Conservation (phyloP, 1,284 basidiomycete species). For the Pterulicium gracile region DNA sequence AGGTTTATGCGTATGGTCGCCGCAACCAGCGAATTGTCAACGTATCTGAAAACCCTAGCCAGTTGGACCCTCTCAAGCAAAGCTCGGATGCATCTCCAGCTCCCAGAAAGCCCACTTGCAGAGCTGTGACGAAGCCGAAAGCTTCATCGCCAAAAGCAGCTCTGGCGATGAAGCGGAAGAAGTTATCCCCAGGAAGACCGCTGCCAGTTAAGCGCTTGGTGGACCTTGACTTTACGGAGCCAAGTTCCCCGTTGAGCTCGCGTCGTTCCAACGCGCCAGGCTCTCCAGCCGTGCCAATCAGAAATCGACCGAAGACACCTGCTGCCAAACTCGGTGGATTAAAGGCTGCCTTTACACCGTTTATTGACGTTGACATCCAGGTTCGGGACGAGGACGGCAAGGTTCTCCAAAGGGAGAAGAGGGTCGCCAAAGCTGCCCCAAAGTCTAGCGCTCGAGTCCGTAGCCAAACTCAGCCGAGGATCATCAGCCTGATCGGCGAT, state of each 20-base stretch:
- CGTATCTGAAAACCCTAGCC: conserved; percentile 23
- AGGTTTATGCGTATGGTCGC: conserved; percentile 59
- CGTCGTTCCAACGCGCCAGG: conserved; percentile 29
- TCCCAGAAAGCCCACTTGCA: conserved; percentile 19
- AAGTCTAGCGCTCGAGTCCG: conserved; percentile 13
- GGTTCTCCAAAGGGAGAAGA: conserved; percentile 40
- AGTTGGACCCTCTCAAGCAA: conserved; percentile 8
- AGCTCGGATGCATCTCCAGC: conserved; percentile 5
- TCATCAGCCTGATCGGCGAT: background rate
- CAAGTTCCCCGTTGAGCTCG: conserved; percentile 31
- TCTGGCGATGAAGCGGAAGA: conserved; percentile 27
- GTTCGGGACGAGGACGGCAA: conserved; percentile 49
- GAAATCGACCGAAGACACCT: conserved; percentile 14
- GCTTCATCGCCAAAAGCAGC: conserved; percentile 24
- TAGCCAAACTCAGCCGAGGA: background rate
- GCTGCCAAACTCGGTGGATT: conserved; percentile 22
- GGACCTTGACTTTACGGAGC: conserved; percentile 15
- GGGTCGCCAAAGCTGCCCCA: conserved; percentile 29
- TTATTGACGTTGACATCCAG: conserved; percentile 56
- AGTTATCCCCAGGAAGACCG: conserved; percentile 18
- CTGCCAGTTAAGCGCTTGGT: conserved; percentile 11
- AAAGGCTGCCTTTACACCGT: conserved; percentile 27
- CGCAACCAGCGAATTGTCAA: conserved; percentile 54
- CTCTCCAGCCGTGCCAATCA: conserved; percentile 24
- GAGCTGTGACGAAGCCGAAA: conserved; percentile 11